A percentile compares a stretch with the other conserved stretches of the same genome.
Evolutionary conservation across 768 basidiomycete genomes (phyloP).

Genomic region (Rhodotorula diobovata): DNA sequence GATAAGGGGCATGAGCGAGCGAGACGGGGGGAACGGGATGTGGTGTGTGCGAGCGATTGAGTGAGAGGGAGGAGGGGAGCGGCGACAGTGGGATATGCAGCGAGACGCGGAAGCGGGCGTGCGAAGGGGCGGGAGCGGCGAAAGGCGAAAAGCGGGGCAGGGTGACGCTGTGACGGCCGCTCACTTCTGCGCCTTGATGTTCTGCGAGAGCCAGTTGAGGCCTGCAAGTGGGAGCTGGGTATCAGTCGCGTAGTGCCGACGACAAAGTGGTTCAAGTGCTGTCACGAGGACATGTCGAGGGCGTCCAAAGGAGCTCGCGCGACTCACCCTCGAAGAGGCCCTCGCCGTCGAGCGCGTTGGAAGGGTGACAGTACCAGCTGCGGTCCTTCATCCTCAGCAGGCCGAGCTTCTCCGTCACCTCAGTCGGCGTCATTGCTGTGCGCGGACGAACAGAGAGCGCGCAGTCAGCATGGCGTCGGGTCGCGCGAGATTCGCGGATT

Average conservation of each 20-base stretch:
- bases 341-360: conserved; percentile 69
- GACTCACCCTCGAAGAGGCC: conserved; percentile 80
- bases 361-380: conserved; percentile 99
- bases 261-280: too few relatives aligned
- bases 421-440: conserved; percentile 95
- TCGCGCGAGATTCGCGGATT: too few relatives aligned
- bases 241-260: background rate
- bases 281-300: background rate
- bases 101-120: background rate
- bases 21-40: too few relatives aligned
- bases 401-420: conserved; percentile 94
- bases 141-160: background rate
- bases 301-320: too few relatives aligned
- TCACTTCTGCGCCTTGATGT: conserved; percentile 61
- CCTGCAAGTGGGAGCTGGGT: background rate
- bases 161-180: background rate
- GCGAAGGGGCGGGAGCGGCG: too few relatives aligned
- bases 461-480: too few relatives aligned
- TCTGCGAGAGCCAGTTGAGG: conserved; percentile 93
- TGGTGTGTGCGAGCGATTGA: too few relatives aligned
- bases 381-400: conserved; percentile 93
- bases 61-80: background rate
- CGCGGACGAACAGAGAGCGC: background rate
- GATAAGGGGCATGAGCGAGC: background rate
- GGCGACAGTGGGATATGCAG: background rate